These are phyloP conservation scores for Erodium moschatum DNA, from an alignment of 441 rosid species.

Conservation along the genomic window DNA sequence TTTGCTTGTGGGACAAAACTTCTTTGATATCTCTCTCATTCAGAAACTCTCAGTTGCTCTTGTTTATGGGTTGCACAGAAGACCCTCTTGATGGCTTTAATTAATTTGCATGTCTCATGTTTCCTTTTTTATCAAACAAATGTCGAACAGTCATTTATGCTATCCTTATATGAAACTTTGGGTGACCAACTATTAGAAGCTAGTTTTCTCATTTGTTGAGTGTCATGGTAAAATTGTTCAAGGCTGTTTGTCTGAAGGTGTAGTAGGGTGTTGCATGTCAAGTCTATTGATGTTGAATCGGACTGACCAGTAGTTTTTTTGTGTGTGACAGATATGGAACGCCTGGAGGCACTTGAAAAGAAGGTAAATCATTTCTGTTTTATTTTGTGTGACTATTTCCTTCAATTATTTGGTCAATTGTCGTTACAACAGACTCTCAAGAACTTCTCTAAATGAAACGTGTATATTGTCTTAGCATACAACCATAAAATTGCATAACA, in stretches of 20 bases:
- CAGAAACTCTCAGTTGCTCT: background rate
- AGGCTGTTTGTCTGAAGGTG: conserved; percentile 1
- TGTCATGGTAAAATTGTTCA: background rate
- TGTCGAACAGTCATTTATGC: background rate
- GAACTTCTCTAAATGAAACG: background rate
- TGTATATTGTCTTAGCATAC: background rate
- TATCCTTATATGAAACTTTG: background rate
- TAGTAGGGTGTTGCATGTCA: background rate
- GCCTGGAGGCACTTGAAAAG: background rate
- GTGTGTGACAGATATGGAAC: background rate
- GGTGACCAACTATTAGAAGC: background rate
- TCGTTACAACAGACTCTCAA: background rate
- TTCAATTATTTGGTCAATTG: background rate
- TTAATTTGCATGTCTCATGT: background rate
- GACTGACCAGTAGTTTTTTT: background rate
- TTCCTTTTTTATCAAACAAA: background rate
- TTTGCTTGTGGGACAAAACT: background rate
- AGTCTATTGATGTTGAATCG: background rate
- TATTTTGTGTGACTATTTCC: background rate
- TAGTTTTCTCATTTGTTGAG: background rate
- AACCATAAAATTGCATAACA: background rate
- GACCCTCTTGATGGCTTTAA: background rate
- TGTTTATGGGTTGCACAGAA: background rate
- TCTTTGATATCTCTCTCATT: background rate
- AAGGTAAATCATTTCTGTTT: background rate